A percentile compares a stretch with the other conserved stretches of the same genome.
Evolutionary conservation across 345 rosid genomes (phyloP).

Genomic region (Lagerstroemia speciosa): DNA sequence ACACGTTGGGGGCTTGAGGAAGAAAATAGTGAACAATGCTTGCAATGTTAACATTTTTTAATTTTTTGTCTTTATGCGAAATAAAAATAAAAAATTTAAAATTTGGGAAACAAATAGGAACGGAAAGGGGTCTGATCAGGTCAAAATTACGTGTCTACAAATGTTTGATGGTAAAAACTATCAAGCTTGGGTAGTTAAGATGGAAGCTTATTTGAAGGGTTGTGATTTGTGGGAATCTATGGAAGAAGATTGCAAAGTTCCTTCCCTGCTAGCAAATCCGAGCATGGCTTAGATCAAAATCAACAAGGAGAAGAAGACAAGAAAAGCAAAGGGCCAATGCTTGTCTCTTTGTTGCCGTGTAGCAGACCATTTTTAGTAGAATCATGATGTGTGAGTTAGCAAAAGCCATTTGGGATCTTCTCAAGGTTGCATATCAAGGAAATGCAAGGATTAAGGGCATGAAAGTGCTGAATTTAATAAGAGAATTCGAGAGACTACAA

Average conservation of each 20-base stretch:
- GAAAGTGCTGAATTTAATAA: not conserved
- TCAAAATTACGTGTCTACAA: too few relatives aligned
- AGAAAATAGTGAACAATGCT: too few relatives aligned
- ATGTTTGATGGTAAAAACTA: not conserved
- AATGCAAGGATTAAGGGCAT: not conserved
- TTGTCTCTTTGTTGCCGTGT: not conserved
- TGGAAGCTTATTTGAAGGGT: slow-evolving; percentile 4
- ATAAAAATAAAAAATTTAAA: too few relatives aligned
- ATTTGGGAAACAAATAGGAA: too few relatives aligned
- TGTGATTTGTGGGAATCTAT: slow-evolving; percentile 4
- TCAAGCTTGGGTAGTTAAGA: not conserved
- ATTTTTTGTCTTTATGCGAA: too few relatives aligned
- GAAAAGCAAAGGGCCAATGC: not conserved
- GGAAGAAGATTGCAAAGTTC: not conserved
- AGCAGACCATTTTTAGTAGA: not conserved
- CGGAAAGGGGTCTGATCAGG: too few relatives aligned
- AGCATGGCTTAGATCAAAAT: not conserved
- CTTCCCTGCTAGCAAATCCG: not conserved
- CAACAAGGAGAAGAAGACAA: not conserved
- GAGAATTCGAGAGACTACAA: slow-evolving; percentile 1
- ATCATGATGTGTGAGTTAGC: not conserved
- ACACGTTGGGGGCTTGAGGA: too few relatives aligned
- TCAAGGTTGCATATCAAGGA: not conserved
- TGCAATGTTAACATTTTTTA: too few relatives aligned
- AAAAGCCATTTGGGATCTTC: not conserved